Evolutionary conservation across 257 asterid species (phyloP), one percentile per base, ranked within the genome.

Genomic region (Leptodermis oblonga): DNA sequence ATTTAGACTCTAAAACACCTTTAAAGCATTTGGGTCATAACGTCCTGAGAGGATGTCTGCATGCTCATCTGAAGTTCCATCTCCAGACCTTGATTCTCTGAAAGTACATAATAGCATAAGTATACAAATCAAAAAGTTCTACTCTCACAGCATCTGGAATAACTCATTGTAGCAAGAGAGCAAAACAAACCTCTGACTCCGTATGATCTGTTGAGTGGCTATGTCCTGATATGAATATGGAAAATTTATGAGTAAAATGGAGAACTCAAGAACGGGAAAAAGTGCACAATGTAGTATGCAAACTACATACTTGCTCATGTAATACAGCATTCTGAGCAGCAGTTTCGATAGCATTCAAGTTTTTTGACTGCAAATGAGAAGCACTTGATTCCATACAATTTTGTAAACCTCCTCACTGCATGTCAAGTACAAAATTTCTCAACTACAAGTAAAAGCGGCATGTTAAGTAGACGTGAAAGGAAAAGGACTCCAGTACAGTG

Each of bases 251-350:
- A 78, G 60, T n/a, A 77, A 48, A 73, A 33, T 52, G 7, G 11
- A 33, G 20, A 61, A 61, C n/a, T 34, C 28, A 61, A 33, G 77
- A 48, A 46, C 12, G 59, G 69, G 73, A 73, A 58, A 12, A 28
- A 18, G 14, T 30, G 22, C 42, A 65, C 67, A 68, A 52, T 73
- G 66, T 55, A 42, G 53, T 28, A 20, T 34, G 28, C 62, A 72
- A 53, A 72, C 9, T 15, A 62, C 71, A 62, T 83, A 90, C 99
- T 78, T 94, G 99, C 79, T 94, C 97, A 62, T 82, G 97, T 74
- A 94, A 74, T 74, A 89, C 84, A 70, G 96, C 96, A 59, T 69
- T 85, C 83, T 84, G 99, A 43, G 90, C 91, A 71, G 90, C 91
- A 67, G 81, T 78, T 69, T 87, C 99, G 54, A 94, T 77, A 76